A percentile compares a stretch with the other conserved stretches of the same genome.
phyloP scores from a whole-genome alignment of 2,329 filamentous ascomycete genomes.

The Venturia asperata region DNA sequence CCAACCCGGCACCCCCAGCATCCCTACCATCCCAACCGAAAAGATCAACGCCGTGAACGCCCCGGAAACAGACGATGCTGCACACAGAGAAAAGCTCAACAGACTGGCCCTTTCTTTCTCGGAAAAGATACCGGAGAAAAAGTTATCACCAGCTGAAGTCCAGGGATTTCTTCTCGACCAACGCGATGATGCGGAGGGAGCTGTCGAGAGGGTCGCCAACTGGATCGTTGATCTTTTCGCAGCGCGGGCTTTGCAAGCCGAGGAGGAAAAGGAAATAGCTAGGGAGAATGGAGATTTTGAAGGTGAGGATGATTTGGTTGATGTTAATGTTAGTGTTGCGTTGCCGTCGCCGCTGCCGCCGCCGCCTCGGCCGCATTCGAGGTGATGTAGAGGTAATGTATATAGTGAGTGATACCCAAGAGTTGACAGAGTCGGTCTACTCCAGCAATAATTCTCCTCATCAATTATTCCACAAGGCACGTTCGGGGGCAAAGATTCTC shows the following conservation, averaged over 20 bases:
- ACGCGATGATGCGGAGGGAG: background rate
- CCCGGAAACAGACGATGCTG: too few species aligned
- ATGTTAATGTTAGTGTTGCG: too few species aligned
- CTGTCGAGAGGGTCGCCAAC: background rate
- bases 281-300: background rate
- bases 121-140: slow-evolving; percentile 25
- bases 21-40: background rate
- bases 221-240: slow-evolving; percentile 2
- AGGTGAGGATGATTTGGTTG: background rate
- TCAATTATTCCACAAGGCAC: too few species aligned
- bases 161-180: slow-evolving; percentile 18
- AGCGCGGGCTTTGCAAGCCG: background rate
- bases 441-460: too few species aligned
- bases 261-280: background rate
- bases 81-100: slow-evolving; percentile 21
- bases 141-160: slow-evolving; percentile 29
- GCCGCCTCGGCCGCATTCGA: background rate
- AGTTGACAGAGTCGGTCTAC: too few species aligned
- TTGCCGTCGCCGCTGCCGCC: too few species aligned
- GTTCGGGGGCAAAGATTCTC: too few species aligned
- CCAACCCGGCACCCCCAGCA: background rate
- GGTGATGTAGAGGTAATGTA: background rate
- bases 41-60: background rate
- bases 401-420: too few species aligned
- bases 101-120: slow-evolving; percentile 26